Evolutionary conservation across 805 yeast genomes (phyloP), one percentile per base, ranked within the genome.

Genomic region (Teunomyces kruisii): DNA sequence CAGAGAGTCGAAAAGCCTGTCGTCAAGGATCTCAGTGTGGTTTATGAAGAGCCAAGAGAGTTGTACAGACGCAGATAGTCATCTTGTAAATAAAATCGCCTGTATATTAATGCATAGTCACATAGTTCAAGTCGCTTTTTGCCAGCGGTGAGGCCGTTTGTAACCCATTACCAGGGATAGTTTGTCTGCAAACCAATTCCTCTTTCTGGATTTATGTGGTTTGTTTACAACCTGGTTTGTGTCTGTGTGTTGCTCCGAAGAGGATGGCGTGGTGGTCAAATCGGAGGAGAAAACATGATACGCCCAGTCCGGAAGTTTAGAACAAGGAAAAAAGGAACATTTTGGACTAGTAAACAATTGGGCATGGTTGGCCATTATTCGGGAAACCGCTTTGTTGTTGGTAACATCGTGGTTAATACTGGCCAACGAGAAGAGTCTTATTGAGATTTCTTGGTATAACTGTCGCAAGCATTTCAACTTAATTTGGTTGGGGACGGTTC

Each of bases 31-130:
- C 45, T 54, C 29, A 59, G 57, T 49, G 54, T 53, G 19, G 56
- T 61, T 29, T 45, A 48, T 26, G 75, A 70, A 51, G 71, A 68
- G 47, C 62, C 63, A 22, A 57, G 59, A 50, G 64, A 60, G 42
- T 53, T 58, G 30, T 54, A 53, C 55, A 67, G 76, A 58, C 58
- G 52, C 39, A 65, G 76, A 48, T 61, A 51, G 22, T 28, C 28
- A 35, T 22, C 38, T 33, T 35, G 28, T 35, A 35, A 35, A 35
- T 35, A 35, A 35, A 31, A 7, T 12, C 38, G 38, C 38, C 38
- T 35, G 38, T 35, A 35, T 35, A 35, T 35, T 33, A 35, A 35
- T 35, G 38, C 38, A 35, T 22, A 19, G 22, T 35, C 12, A n/a
- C 38, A 19, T 32, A 32, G 17, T 32, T 10, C 17, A 13, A 9